phyloP scores from a whole-genome alignment of 441 rosid genomes.

The Mallotus repandus region DNA sequence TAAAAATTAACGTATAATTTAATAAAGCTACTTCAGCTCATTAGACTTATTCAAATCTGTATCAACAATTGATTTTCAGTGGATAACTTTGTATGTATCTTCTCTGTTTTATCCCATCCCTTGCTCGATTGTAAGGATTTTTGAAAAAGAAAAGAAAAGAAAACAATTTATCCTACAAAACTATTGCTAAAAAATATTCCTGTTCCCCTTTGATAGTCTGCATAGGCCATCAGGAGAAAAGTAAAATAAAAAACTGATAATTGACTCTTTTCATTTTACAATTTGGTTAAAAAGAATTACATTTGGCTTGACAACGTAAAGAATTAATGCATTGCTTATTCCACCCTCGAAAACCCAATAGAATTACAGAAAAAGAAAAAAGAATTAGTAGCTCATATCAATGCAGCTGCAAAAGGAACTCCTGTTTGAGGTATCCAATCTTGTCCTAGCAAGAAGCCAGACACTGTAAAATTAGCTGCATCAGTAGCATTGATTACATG shows the following conservation, averaged over 20 bases:
- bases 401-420: constrained; percentile 41
- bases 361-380: background rate
- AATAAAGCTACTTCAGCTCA: too few species aligned
- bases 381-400: constrained; percentile 21
- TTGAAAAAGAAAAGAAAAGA: too few species aligned
- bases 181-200: background rate
- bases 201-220: background rate
- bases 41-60: too few species aligned
- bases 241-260: background rate
- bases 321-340: background rate
- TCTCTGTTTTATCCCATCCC: too few species aligned
- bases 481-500: constrained; percentile 46
- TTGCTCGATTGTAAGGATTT: too few species aligned
- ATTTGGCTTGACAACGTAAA: background rate
- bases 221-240: background rate
- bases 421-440: constrained; percentile 51
- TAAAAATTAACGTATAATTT: too few species aligned
- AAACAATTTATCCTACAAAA: background rate
- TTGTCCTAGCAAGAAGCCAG: constrained; percentile 48
- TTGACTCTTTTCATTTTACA: background rate
- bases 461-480: constrained; percentile 54
- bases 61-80: too few species aligned
- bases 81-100: too few species aligned
- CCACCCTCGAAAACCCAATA: background rate
- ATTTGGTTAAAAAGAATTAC: constrained; percentile 1